Evolutionary conservation across 139 green algal species (phyloP).

Genomic region (Yamagishiella unicocca): DNA sequence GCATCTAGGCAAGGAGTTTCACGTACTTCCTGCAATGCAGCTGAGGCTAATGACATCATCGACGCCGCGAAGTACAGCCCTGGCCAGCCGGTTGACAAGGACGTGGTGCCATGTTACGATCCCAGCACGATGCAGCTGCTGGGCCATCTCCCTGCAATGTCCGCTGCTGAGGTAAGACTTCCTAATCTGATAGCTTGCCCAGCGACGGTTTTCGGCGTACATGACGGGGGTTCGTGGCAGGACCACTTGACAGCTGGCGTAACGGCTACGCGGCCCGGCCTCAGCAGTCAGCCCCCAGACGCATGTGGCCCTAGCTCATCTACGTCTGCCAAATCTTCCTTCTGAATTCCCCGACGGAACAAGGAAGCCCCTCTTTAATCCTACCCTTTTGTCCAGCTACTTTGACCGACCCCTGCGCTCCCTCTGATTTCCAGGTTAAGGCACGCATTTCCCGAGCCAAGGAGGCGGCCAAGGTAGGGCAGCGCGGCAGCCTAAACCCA

Average conservation of each 20-base stretch:
- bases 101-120: constrained; percentile 83
- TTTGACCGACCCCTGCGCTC: no score
- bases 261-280: neutral
- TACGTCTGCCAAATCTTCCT: no score
- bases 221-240: no score
- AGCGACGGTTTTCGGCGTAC: no score
- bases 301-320: no score
- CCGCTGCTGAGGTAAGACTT: constrained; percentile 61
- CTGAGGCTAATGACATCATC: constrained; percentile 52
- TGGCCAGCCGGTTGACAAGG: constrained; percentile 55
- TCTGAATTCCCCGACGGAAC: no score
- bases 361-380: no score
- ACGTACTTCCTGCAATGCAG: neutral
- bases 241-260: no score
- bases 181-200: neutral
- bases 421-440: no score
- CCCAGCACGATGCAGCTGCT: constrained; percentile 89
- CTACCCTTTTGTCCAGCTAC: no score
- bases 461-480: constrained; percentile 41
- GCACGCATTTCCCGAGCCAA: constrained; percentile 45
- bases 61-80: constrained; percentile 56
- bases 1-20: neutral
- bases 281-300: no score
- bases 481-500: no score
- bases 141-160: constrained; percentile 89